Evolutionary conservation across 1,284 basidiomycete species (phyloP), one percentile per base, ranked within the genome.

Genomic region (Microstroma glucosiphilum): DNA sequence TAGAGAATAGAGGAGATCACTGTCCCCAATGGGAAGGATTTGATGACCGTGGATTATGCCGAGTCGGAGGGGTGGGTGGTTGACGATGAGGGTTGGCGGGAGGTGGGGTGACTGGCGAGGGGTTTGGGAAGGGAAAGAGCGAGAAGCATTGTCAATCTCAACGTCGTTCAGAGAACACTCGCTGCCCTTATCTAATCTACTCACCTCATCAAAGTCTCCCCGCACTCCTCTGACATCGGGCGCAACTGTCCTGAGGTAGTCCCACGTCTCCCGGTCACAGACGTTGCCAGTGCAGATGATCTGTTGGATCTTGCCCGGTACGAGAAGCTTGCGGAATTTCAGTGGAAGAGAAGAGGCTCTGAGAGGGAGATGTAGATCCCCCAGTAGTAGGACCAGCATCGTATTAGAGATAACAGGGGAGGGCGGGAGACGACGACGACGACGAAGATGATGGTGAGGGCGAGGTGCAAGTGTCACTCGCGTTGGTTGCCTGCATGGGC

Each of bases 201-300:
- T 68, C 73, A 91, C 90, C 83, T 97, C 93, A 78, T 98, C 94
- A 74, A 91, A 96, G 80, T 98, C 96, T 1, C 96, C 94, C 70
- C 87, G 84, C 4, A 96, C 94, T 48, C 92, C 88, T 72, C 91
- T 86, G 6, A 98, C 89, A 75, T 97, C 96, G 9, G 89, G 88
- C n/a, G 91, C 89, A 23, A 98, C 89, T n/a, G 90, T 92, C 62
- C 91, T 84, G n/a, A 99, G 84, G 81, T 96, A 98, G 75, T 97
- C 94, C 76, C 89, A 92, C 12, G 94, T 98, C 81, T 96, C 94
- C 73, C 89, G 88, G 82, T 98, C 96, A 80, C 92, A 96, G 13
- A 97, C 88, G 78, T 98, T 98, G 56, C 94, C 96, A 0, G 94
- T 98, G 79, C 92, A 96, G 40, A 98, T 85, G 67, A 98, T 96